Base-by-base conservation (phyloP, 768 basidiomycete genomes). In the Suillus discolor region DNA sequence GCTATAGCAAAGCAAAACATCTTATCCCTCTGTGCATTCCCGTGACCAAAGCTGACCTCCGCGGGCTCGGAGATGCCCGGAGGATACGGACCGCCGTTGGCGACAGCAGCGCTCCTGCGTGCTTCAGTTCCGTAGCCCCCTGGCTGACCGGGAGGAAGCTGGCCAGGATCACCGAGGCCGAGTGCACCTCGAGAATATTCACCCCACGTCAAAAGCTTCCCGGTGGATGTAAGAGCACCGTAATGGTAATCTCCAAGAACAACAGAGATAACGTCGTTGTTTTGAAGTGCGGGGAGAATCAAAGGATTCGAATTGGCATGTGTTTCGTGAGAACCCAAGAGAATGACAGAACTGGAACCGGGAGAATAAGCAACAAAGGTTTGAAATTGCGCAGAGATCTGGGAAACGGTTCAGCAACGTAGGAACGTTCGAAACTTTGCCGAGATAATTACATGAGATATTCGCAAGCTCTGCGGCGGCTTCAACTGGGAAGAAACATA, bases 241-340 rank as follows among this genome's bases (percentile, higher is more conserved):
- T 83, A 88, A 79, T 99, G 97, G 75, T 96, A 97, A 77, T 99
- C 97, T 6, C 97, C 97, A 61, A 95, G 83, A 16, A 90, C 89
- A 63, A 97, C 88, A 61, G 93, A 93, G 66, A 98, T 96, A 62
- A 98, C 86, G 44, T 84, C 81, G 68, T 80, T 85, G 69, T 91
- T 84, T 71, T 97, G 94, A 36, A 99, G 79, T 41, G 83, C 85
- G 1, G 91, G 89, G 5, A 92, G 81, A 65, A 94, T 80, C 41
- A 79, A 82, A n/a, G 91, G 93, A 65, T 73, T 70, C 18, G 78
- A 80, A 25, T 77, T 75, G 15, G 78, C 65, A 42, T 78, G 70
- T 8, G 84, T 86, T n/a, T 80, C 73, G 16, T 77, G 79, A 54
- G 85, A 79, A 45, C 93, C 94, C 75, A 89, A 86, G 66, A 95